These are phyloP conservation scores for Rhodocollybia butyracea DNA, from an alignment of 768 basidiomycete species.

Conservation along the genomic window DNA sequence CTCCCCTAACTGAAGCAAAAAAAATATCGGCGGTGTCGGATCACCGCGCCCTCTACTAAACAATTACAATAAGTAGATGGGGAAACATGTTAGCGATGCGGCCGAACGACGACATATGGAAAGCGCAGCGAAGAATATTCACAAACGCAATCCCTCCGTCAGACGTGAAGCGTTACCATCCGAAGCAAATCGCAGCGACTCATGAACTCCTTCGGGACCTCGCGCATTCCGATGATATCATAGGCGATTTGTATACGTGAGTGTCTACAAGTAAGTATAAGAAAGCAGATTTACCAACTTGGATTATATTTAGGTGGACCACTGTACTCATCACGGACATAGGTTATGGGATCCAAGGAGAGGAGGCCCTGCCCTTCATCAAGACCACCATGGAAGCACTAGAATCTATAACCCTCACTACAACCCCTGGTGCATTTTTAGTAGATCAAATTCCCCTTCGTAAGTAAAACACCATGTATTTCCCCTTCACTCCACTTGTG, in stretches of 20 bases:
- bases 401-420: constrained; percentile 2
- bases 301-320: constrained; percentile 7
- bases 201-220: no score
- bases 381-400: constrained; percentile 13
- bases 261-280: background rate
- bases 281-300: background rate
- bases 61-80: no score
- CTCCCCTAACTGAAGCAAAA: no score
- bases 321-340: constrained; percentile 22
- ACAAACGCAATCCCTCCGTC: no score
- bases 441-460: constrained; percentile 34
- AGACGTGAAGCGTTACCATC: no score
- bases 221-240: no score
- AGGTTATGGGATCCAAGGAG: no score
- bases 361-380: constrained; percentile 23
- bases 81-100: background rate
- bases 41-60: no score
- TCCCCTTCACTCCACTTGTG: background rate
- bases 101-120: background rate
- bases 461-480: constrained; percentile 6
- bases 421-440: constrained; percentile 20
- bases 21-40: no score
- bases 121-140: background rate
- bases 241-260: background rate
- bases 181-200: no score